A percentile compares a stretch with the other conserved stretches of the same genome.
Conservation (phyloP, 83 land plant genomes). For the Thuja plicata region DNA sequence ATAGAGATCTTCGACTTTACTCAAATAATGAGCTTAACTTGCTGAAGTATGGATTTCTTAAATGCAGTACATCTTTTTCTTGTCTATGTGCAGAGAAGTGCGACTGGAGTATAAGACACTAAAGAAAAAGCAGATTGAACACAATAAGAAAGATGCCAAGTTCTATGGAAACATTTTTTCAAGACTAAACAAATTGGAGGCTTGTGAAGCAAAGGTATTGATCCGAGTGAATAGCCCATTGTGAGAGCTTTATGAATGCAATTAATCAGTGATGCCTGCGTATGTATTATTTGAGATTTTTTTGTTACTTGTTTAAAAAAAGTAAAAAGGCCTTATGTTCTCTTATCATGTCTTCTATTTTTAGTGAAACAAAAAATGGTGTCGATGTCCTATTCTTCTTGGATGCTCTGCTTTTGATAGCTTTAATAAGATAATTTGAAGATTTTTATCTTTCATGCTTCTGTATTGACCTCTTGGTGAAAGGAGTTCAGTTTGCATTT, state of each 20-base stretch:
- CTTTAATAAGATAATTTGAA: not conserved
- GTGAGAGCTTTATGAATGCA: not conserved
- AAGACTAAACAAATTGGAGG: slow-evolving; percentile 35
- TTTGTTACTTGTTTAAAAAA: not conserved
- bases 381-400: not conserved
- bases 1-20: not conserved
- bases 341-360: not conserved
- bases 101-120: slow-evolving; percentile 46
- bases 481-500: not conserved
- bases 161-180: slow-evolving; percentile 73
- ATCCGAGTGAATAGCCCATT: not conserved
- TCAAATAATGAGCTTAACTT: not conserved
- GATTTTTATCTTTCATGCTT: not conserved
- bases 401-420: not conserved
- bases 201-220: slow-evolving; percentile 30
- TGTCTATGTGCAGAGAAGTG: slow-evolving; percentile 58
- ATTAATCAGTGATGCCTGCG: not conserved
- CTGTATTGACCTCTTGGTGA: not conserved
- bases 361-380: too few species aligned
- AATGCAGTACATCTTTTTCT: not conserved
- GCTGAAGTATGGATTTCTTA: not conserved
- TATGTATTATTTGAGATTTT: not conserved
- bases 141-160: slow-evolving; percentile 79
- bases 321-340: not conserved
- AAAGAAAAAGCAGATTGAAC: slow-evolving; percentile 66